Evolutionary conservation across 345 rosid species (phyloP).

Genomic region (Microthlaspi erraticum): DNA sequence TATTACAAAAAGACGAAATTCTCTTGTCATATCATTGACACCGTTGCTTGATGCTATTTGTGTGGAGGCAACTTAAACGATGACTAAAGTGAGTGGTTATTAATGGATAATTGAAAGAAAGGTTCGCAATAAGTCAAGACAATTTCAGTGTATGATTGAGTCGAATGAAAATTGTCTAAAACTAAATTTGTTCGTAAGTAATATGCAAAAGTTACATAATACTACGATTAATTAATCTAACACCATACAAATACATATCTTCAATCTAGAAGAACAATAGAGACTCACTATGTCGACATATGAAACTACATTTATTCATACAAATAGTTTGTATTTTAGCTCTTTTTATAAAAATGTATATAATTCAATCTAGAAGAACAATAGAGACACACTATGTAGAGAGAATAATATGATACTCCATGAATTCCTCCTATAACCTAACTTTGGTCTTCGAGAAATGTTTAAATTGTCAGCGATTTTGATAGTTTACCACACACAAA

Average conservation of each 20-base stretch:
- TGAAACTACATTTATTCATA: too few species aligned
- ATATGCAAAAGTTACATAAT: not conserved
- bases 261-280: not conserved
- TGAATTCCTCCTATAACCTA: not conserved
- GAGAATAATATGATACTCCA: not conserved
- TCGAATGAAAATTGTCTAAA: not conserved
- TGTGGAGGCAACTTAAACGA: constrained; percentile 8
- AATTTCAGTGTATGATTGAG: too few species aligned
- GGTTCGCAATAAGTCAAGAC: not conserved
- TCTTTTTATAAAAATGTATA: too few species aligned
- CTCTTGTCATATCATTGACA: not conserved
- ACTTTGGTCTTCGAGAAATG: not conserved
- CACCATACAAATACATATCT: not conserved
- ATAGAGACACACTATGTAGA: not conserved
- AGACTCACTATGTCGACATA: not conserved
- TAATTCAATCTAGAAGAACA: not conserved
- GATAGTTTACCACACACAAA: too few species aligned
- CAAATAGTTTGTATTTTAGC: too few species aligned
- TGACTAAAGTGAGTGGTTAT: not conserved
- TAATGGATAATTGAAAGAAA: constrained; percentile 9
- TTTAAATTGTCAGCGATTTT: not conserved
- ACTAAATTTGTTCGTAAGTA: not conserved
- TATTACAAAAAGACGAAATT: not conserved
- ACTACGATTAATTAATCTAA: not conserved
- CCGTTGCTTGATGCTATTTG: not conserved